Conservation (phyloP, 306 rosid genomes). For the Dalbergia cochinchinensis region DNA sequence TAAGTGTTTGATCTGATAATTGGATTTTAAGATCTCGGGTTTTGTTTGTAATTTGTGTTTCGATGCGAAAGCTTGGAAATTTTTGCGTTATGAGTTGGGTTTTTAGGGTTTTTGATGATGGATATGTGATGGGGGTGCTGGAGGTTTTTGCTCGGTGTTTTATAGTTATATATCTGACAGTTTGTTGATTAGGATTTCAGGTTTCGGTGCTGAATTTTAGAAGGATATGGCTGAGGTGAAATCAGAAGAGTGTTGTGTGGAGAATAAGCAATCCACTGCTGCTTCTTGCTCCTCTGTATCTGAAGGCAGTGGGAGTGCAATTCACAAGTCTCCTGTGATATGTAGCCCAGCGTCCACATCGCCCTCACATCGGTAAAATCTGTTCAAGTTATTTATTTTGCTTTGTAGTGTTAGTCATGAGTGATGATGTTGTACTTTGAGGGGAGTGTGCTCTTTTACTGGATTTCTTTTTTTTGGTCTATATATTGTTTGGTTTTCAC, state of each 20-base stretch:
- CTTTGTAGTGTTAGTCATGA: slow-evolving; percentile 29
- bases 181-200: slow-evolving; percentile 60
- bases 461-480: slow-evolving; percentile 3
- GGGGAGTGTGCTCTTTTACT: slow-evolving; percentile 14
- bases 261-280: slow-evolving; percentile 88
- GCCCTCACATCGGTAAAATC: slow-evolving; percentile 73
- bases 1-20: slow-evolving; percentile 62
- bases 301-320: slow-evolving; percentile 78
- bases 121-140: slow-evolving; percentile 24
- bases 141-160: slow-evolving; percentile 39
- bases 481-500: slow-evolving; percentile 30
- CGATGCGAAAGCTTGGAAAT: slow-evolving; percentile 46
- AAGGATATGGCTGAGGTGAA: slow-evolving; percentile 72
- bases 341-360: slow-evolving; percentile 75
- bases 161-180: slow-evolving; percentile 16
- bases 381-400: slow-evolving; percentile 40
- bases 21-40: slow-evolving; percentile 72
- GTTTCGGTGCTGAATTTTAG: slow-evolving; percentile 60
- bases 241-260: slow-evolving; percentile 83
- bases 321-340: slow-evolving; percentile 74
- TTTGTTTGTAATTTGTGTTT: slow-evolving; percentile 47
- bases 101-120: slow-evolving; percentile 52
- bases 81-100: slow-evolving; percentile 44
- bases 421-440: neutral
- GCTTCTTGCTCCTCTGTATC: slow-evolving; percentile 86